Evolutionary conservation across 2,329 filamentous ascomycete genomes (phyloP), one percentile per base, ranked within the genome.

Genomic region (Venturia oleaginea): DNA sequence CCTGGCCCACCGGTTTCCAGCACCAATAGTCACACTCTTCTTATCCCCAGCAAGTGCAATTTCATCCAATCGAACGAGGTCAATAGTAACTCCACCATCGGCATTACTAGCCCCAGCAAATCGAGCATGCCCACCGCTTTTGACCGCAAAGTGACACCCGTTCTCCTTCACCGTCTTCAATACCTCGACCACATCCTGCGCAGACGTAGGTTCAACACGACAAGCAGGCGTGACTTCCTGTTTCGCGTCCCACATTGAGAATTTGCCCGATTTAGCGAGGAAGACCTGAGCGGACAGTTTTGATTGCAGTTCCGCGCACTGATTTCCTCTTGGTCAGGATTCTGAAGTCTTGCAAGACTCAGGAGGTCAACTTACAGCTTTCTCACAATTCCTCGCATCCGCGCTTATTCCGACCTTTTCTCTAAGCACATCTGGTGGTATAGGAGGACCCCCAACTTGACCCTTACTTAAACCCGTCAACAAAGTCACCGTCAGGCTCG

Each of bases 11-110:
- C 42, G 22, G 32, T 37, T 54, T 0, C 63, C 65, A 30, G 63
- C 19, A 15, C 59, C 63, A 30, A 66, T 65, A 13, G 3, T 42
- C 3, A 51, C 63, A 37, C 43, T 62, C 22, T 54, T 62, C 65
- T 62, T 65, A 37, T 66, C 65, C 38, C 3, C 59, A 13, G 34
- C 48, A 17, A 66, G 46, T 11, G 13, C 17, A 17, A 65, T 24
- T 19, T 32, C 22, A 34, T 61, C 61, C 22, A 66, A 51, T 17
- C n/a, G 43, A 15, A 22, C 22, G 13, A 66, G 32, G 32, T 66
- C 65, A 34, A 66, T 63, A 19, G 63, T 65, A n/a, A 66, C 59
- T n/a, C 65, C 65, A 2, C 43, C 38, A 22, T 66, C 19, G 5
- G 55, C 38, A 48, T 65, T 66, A 22, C 64, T 32, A 46, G 59